Conservation (phyloP, 1,139 yeast genomes). For the Tardiomyces blankii region DNA sequence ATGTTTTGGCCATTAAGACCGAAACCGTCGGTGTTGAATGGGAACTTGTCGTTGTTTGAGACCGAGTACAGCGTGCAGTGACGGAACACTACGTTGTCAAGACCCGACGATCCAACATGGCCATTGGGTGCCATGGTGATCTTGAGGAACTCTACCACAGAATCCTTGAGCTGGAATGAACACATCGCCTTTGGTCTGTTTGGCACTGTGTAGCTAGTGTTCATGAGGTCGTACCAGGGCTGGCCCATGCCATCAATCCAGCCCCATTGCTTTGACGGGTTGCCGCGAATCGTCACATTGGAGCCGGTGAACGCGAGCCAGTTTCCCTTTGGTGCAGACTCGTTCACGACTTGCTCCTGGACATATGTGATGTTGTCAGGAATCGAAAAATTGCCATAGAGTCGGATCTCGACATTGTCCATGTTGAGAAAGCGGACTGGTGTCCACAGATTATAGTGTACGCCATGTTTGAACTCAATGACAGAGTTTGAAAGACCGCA, state of each 20-base stretch:
- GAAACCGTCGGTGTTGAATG: not conserved
- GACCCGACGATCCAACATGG: not conserved
- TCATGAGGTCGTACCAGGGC: not conserved
- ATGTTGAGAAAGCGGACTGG: not conserved
- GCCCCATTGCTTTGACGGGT: not conserved
- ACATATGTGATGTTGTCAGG: not conserved
- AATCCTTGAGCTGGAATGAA: not conserved
- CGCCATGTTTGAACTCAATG: not conserved
- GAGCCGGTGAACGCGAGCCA: not conserved
- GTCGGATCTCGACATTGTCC: not conserved
- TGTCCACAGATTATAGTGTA: not conserved
- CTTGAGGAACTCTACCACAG: not conserved
- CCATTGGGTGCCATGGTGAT: not conserved
- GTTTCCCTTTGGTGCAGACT: not conserved
- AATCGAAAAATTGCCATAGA: not conserved
- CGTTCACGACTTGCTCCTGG: not conserved
- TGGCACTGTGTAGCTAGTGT: not conserved
- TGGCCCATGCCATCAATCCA: not conserved
- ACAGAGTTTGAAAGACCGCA: not conserved
- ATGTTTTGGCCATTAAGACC: not conserved
- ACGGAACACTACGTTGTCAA: not conserved
- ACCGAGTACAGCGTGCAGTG: not conserved
- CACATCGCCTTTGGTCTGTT: not conserved
- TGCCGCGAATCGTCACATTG: not conserved
- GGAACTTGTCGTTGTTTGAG: not conserved